phyloP scores from a whole-genome alignment of 805 yeast species.

The Huiozyma naganishii region DNA sequence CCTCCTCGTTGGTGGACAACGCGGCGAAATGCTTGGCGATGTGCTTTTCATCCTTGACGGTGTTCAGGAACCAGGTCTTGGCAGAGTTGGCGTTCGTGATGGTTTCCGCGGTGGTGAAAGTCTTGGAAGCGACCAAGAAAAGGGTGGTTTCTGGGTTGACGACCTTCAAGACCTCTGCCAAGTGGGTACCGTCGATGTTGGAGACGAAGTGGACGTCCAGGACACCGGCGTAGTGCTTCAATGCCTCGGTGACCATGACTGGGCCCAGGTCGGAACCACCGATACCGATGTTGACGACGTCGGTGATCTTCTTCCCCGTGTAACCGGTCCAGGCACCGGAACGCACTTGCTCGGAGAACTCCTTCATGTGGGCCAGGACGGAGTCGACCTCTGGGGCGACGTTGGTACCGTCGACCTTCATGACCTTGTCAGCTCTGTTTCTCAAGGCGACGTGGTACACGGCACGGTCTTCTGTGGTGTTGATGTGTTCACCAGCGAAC shows the following conservation, averaged over 20 bases:
- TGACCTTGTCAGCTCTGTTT: conserved; percentile 74
- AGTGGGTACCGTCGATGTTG: conserved; percentile 96
- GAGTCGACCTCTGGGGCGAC: conserved; percentile 87
- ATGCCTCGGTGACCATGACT: conserved; percentile 97
- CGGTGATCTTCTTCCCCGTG: conserved; percentile 89
- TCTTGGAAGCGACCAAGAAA: conserved; percentile 88
- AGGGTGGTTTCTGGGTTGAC: conserved; percentile 86
- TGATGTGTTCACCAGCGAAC: conserved; percentile 90
- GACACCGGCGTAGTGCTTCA: conserved; percentile 75
- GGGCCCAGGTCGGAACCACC: conserved; percentile 99
- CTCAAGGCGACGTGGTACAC: conserved; percentile 95
- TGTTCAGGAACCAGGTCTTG: conserved; percentile 81
- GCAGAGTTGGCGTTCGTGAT: conserved; percentile 93
- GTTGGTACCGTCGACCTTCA: conserved; percentile 82
- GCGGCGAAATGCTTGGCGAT: conserved; percentile 98
- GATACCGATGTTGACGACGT: conserved; percentile 94
- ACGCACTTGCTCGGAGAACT: conserved; percentile 81
- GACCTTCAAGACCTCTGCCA: conserved; percentile 75
- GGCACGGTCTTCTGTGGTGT: conserved; percentile 92
- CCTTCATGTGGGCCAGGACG: conserved; percentile 93
- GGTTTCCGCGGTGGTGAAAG: conserved; percentile 98
- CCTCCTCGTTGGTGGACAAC: conserved; percentile 82
- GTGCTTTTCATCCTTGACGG: conserved; percentile 51
- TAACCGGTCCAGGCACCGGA: conserved; percentile 95
- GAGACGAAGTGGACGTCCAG: conserved; percentile 87